A percentile compares a stretch with the other conserved stretches of the same genome.
Conservation (phyloP, 176 grass and related monocot species). For the Aegilops umbellulata region DNA sequence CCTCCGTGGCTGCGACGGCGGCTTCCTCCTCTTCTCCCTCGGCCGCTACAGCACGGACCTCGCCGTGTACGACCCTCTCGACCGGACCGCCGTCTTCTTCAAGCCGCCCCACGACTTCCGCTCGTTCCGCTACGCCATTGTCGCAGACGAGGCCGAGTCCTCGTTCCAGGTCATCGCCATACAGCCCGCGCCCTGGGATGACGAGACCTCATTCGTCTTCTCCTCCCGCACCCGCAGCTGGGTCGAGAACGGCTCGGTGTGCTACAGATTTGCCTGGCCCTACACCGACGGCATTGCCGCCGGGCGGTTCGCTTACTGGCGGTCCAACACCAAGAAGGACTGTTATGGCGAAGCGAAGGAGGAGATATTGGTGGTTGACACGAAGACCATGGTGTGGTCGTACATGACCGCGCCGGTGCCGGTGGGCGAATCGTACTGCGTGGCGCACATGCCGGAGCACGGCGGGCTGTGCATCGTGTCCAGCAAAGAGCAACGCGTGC, state of each 20-base stretch:
- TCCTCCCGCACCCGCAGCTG: slow-evolving; percentile 19
- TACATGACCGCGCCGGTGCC: not conserved
- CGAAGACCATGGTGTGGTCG: slow-evolving; percentile 17
- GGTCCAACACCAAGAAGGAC: not conserved
- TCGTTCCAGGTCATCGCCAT: slow-evolving; percentile 17
- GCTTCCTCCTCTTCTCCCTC: slow-evolving; percentile 17
- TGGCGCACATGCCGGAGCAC: slow-evolving; percentile 13
- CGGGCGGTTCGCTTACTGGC: slow-evolving; percentile 13
- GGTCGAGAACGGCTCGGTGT: not conserved
- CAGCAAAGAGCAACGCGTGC: slow-evolving; percentile 27
- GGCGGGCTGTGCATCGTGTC: slow-evolving; percentile 26
- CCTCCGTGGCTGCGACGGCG: not conserved
- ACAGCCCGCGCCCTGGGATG: not conserved
- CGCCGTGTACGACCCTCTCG: slow-evolving; percentile 30
- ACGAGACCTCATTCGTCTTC: not conserved
- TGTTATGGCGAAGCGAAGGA: not conserved
- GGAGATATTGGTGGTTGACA: slow-evolving; percentile 22
- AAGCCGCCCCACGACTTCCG: not conserved
- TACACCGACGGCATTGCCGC: not conserved
- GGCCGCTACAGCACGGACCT: not conserved
- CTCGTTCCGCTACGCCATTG: not conserved
- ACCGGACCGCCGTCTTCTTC: slow-evolving; percentile 11
- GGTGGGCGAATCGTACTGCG: not conserved
- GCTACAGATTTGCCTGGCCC: not conserved
- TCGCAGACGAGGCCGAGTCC: slow-evolving; percentile 13